A percentile compares a stretch with the other conserved stretches of the same genome.
Conservation (phyloP, 176 grass and related monocot species). For the Rhynchospora pubera region DNA sequence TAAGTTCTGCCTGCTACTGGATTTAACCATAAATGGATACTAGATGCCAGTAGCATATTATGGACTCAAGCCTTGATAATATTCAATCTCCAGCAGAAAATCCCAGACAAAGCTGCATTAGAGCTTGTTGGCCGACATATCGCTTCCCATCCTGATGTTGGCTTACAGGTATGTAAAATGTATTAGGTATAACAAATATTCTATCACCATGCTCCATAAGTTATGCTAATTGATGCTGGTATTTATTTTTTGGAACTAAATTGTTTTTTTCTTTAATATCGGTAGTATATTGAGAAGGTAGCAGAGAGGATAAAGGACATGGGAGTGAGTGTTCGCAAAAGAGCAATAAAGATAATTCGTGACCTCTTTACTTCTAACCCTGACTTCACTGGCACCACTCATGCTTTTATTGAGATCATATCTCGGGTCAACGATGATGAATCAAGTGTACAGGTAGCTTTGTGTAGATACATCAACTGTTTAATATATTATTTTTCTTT, state of each 20-base stretch:
- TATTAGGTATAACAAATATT: not conserved
- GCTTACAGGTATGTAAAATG: conserved; percentile 63
- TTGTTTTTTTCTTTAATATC: conserved; percentile 15
- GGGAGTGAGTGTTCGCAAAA: conserved; percentile 95
- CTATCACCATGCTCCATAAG: not conserved
- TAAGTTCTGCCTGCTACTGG: not conserved
- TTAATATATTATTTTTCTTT: not conserved
- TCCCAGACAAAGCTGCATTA: conserved; percentile 40
- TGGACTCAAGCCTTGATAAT: conserved; percentile 1
- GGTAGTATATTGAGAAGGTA: conserved; percentile 93
- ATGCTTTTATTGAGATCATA: conserved; percentile 94
- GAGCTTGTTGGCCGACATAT: conserved; percentile 98
- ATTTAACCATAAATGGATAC: not conserved
- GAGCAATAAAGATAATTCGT: conserved; percentile 92
- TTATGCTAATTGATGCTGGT: not conserved
- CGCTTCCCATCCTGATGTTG: conserved; percentile 97
- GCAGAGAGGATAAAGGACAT: conserved; percentile 96
- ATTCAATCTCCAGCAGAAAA: conserved; percentile 13
- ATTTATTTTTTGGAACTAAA: conserved; percentile 16
- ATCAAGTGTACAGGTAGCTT: conserved; percentile 86
- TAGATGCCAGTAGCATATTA: not conserved
- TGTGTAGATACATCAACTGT: not conserved
- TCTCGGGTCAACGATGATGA: conserved; percentile 98
- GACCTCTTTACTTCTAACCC: conserved; percentile 87
- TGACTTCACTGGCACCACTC: conserved; percentile 47